Percentiles rank a stretch among this genome's conserved stretches.
These are phyloP conservation scores for Botrytis byssoidea DNA, from an alignment of 2,329 filamentous ascomycete species.

Conservation along the genomic window DNA sequence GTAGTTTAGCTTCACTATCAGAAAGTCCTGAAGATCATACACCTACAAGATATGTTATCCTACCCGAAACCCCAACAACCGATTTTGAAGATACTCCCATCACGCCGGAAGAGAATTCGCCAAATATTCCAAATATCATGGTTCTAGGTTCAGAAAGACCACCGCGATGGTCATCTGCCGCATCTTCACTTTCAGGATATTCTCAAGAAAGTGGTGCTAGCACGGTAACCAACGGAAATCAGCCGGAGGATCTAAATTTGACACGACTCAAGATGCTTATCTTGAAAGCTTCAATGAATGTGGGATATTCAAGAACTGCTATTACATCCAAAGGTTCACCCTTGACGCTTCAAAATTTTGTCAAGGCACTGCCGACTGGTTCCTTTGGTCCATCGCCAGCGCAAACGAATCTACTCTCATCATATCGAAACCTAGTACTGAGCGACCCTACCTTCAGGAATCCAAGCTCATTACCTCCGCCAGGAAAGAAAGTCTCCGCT, in stretches of 20 bases:
- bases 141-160: slow-evolving; percentile 72
- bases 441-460: slow-evolving; percentile 66
- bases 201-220: slow-evolving; percentile 69
- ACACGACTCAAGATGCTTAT: slow-evolving; percentile 75
- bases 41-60: slow-evolving; percentile 21
- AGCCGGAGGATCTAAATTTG: slow-evolving; percentile 71
- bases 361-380: slow-evolving; percentile 70
- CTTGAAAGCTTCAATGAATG: slow-evolving; percentile 80
- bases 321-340: slow-evolving; percentile 42
- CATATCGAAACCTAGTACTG: slow-evolving; percentile 77
- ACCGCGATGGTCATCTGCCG: slow-evolving; percentile 66
- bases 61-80: slow-evolving; percentile 86
- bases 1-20: slow-evolving; percentile 49
- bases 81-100: slow-evolving; percentile 90
- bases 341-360: slow-evolving; percentile 67
- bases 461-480: slow-evolving; percentile 52
- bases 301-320: slow-evolving; percentile 65
- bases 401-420: slow-evolving; percentile 70
- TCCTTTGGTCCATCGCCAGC: slow-evolving; percentile 73
- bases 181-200: slow-evolving; percentile 75
- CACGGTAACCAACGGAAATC: slow-evolving; percentile 67
- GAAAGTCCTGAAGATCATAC: slow-evolving; percentile 45
- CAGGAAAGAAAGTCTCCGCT: slow-evolving; percentile 61
- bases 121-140: slow-evolving; percentile 81
- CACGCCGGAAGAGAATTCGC: slow-evolving; percentile 74